A percentile compares a stretch with the other conserved stretches of the same genome.
Evolutionary conservation across 345 rosid species (phyloP).

Genomic region (Carallia pectinifolia): DNA sequence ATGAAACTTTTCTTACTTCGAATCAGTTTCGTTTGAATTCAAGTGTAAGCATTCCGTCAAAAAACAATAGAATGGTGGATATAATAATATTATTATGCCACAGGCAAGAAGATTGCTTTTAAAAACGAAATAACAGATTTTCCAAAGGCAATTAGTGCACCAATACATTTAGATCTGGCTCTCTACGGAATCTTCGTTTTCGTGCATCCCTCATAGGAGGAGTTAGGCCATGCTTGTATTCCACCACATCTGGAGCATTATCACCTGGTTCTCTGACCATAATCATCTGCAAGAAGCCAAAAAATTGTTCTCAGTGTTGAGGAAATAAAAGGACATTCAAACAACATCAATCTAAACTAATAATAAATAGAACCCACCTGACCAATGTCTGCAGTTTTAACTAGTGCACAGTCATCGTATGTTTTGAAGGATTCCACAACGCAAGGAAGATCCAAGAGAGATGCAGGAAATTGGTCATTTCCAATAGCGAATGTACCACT

Average conservation of each 20-base stretch:
- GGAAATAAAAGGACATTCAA: neutral
- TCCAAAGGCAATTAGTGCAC: neutral
- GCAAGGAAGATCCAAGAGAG: slow-evolving; percentile 85
- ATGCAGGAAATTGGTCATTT: slow-evolving; percentile 66
- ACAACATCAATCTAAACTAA: slow-evolving; percentile 1
- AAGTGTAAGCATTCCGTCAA: no score
- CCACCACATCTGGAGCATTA: slow-evolving; percentile 69
- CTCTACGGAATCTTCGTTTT: slow-evolving; percentile 92
- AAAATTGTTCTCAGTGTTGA: slow-evolving; percentile 5
- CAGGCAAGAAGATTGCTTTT: neutral
- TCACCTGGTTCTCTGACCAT: slow-evolving; percentile 89
- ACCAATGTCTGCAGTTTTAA: slow-evolving; percentile 90
- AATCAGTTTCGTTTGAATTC: neutral
- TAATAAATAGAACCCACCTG: slow-evolving; percentile 43
- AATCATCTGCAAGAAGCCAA: slow-evolving; percentile 58
- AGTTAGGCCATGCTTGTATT: slow-evolving; percentile 90
- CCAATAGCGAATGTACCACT: slow-evolving; percentile 78
- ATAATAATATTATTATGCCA: no score
- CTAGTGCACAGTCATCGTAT: slow-evolving; percentile 79
- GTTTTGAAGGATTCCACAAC: slow-evolving; percentile 93
- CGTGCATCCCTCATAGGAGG: slow-evolving; percentile 99
- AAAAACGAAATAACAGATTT: neutral
- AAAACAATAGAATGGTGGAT: no score
- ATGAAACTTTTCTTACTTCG: neutral
- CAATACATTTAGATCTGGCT: slow-evolving; percentile 90